Evolutionary conservation across 148 eudicot species (phyloP), one percentile per base, ranked within the genome.

Genomic region (Rhododendron ferrugineum): DNA sequence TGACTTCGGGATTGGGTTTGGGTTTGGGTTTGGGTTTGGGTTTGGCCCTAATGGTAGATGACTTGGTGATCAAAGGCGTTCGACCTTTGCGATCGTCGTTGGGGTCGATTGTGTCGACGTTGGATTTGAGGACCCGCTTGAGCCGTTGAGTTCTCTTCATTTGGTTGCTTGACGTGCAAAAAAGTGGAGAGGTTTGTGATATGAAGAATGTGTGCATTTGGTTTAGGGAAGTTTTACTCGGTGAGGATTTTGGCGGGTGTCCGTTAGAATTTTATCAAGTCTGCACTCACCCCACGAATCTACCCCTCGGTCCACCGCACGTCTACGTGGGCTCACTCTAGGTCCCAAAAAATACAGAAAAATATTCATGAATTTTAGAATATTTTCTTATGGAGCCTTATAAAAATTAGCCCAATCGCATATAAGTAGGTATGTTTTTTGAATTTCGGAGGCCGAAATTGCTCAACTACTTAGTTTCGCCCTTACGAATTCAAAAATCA

Each of bases 71-170:
- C 83, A 80, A 18, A 54, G 36, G 42, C 44, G 46, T 80, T 56
- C 7, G 83, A 58, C 50, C 47, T 22, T 37, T 58, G 47, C 15
- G 83, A 47, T 74, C 23, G 78, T 78, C 5, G 32, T 85, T 90
- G 22, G 90, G 80, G 0, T 79, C 81, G 79, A 28, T 47, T 15
- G 62, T 7, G 7, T 73, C 52, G 66, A 42, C 20, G 5, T 52
- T 74, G 68, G 80, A 47, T 30, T 84, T 85, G 32, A 34, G 5
- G 15, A 32, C 50, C 46, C 83, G 88, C 82, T 88, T 85, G 18
- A 88, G 84, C 37, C 89, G 87, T 78, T 46, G 87, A 70, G 90
- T 84, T 79, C 62, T 85, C 40, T 89, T 78, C 93, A 90, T 91
- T 30, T 84, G 70, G 20, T 23, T 50, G 80, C 68, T 52, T 81